Evolutionary conservation across 257 asterid species (phyloP), one percentile per base, ranked within the genome.

Genomic region (Thymus mandschuricus): DNA sequence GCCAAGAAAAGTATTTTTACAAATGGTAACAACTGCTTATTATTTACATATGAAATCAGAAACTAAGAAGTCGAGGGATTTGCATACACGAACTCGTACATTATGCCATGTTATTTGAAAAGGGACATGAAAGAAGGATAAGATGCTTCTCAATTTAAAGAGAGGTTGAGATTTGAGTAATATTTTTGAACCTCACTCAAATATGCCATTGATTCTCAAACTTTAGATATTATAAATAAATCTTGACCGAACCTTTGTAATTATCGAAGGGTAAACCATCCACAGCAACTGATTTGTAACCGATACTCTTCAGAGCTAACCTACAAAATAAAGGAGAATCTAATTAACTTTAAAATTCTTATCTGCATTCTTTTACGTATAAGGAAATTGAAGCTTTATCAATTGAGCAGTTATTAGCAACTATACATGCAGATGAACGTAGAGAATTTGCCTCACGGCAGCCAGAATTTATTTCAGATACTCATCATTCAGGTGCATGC

Each of bases 271-370:
- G 95, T 68, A 94, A 82, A 64, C 88, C 90, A 69, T 83, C 92
- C 74, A 87, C 83, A 60, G 88, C 83, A 46, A 86, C 85, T 59
- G 95, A 89, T 82, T 91, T 94, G 81, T 92, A 91, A 56, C 99
- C 99, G 60, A 92, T 86, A 71, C 98, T 92, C 85, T 95, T 95
- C 87, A 91, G 72, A 40, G 81, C 88, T 81, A 86, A 80, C 79
- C 96, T 94, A 83, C 75, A 81, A 64, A 82, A 74, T 59, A 68
- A 54, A 60, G 46, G 69, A 9, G 40, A 21, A 73, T 49, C 40
- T 27, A 10, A 33, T 61, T 43, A 52, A 44, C 44, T 10, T 6
- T 38, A 31, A 35, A 57, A 5, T 60, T 33, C 27, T 68, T 15
- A 35, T 1, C 28, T 21, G 31, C 59, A 15, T 43, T 57, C 11